A percentile compares a stretch with the other conserved stretches of the same genome.
phyloP scores from a whole-genome alignment of 2,329 filamentous ascomycete species.

The Polytolypa hystricis region DNA sequence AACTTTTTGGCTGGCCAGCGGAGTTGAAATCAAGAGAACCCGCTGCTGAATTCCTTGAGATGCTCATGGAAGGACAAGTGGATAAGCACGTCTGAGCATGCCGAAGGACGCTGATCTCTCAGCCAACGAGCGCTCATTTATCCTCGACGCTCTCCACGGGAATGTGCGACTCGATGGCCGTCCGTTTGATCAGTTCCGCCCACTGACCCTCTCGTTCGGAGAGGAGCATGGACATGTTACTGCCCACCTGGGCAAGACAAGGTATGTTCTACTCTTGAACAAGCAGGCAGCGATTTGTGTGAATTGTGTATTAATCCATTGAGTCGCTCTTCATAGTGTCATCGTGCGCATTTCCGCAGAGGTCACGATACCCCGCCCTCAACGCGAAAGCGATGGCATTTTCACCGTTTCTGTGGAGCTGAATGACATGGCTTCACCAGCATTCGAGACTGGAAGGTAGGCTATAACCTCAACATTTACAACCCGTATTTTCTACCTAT shows the following conservation, averaged over 20 bases:
- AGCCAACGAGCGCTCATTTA: slow-evolving; percentile 75
- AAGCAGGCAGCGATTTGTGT: too few relatives aligned
- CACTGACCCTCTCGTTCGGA: slow-evolving; percentile 68
- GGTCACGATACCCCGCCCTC: slow-evolving; percentile 71
- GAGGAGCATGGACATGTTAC: slow-evolving; percentile 86
- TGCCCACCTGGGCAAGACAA: slow-evolving; percentile 79
- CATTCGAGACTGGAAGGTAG: slow-evolving; percentile 72
- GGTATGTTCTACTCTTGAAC: slow-evolving; percentile 40
- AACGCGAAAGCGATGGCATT: slow-evolving; percentile 89
- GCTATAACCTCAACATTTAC: too few relatives aligned
- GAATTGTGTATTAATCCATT: background rate
- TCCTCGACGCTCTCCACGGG: slow-evolving; percentile 70
- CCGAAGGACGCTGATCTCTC: slow-evolving; percentile 53
- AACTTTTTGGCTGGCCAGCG: too few relatives aligned
- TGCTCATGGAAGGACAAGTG: slow-evolving; percentile 5
- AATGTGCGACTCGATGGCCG: slow-evolving; percentile 77
- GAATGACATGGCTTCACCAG: slow-evolving; percentile 80
- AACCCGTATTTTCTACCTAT: too few relatives aligned
- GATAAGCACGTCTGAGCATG: slow-evolving; percentile 8
- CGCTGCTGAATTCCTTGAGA: background rate
- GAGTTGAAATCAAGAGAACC: background rate
- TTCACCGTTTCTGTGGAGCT: slow-evolving; percentile 89
- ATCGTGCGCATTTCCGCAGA: slow-evolving; percentile 78
- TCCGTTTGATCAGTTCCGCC: slow-evolving; percentile 65
- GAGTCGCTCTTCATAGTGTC: slow-evolving; percentile 43